These are phyloP conservation scores for Mikania micrantha DNA, from an alignment of 129 eudicot species.

Conservation along the genomic window DNA sequence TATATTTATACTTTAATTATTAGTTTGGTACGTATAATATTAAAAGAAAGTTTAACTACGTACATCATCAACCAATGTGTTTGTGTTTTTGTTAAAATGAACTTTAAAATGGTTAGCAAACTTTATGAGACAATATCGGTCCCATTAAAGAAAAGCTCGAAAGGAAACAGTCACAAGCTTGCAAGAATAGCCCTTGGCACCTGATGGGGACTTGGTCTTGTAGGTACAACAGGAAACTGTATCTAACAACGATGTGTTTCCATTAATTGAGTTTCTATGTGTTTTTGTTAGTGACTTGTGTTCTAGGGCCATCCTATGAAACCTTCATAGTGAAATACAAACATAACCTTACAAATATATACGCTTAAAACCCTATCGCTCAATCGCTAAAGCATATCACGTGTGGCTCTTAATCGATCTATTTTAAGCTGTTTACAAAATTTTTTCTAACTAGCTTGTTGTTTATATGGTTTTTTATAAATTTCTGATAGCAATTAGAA, in stretches of 20 bases:
- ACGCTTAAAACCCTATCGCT: neutral
- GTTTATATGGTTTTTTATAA: neutral
- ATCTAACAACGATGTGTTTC: slow-evolving; percentile 23
- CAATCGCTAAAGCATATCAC: neutral
- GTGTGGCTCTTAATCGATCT: neutral
- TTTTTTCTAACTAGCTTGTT: neutral
- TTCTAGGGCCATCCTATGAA: neutral
- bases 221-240: slow-evolving; percentile 19
- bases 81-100: slow-evolving; percentile 15
- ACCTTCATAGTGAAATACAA: slow-evolving; percentile 4
- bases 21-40: too few species aligned
- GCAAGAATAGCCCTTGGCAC: slow-evolving; percentile 12
- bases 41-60: neutral
- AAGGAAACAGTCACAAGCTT: slow-evolving; percentile 30
- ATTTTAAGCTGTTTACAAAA: neutral
- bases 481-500: neutral
- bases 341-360: slow-evolving; percentile 3
- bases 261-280: neutral
- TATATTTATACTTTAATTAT: too few species aligned
- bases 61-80: slow-evolving; percentile 8
- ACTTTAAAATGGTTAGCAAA: slow-evolving; percentile 16
- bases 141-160: slow-evolving; percentile 26
- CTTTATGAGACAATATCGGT: slow-evolving; percentile 32
- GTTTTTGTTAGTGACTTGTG: slow-evolving; percentile 3
- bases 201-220: slow-evolving; percentile 29